Base-by-base conservation (phyloP, 768 basidiomycete species). In the Russula emetica region DNA sequence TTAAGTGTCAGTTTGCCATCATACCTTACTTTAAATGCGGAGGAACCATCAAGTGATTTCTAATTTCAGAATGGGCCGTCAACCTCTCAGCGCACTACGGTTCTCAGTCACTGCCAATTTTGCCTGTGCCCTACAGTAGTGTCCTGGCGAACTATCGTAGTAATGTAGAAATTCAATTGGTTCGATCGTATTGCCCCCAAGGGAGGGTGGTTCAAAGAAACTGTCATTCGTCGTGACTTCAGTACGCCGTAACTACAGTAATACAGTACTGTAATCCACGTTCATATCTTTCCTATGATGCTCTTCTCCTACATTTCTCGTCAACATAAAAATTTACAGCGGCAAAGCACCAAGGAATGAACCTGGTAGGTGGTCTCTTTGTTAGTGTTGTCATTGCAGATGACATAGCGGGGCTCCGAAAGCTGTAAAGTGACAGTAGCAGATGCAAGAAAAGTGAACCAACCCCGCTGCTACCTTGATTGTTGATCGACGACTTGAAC, bases 311-410 rank as follows among this genome's bases (percentile, higher is more conserved):
- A 59, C 16, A 26, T 34, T 36, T 22, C 32, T 16, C 14, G n/a
- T 40, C 36, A 20, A 30, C 36, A 40, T 26, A 11, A n/a, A 51
- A 5, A 20, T 7, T 2, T 1, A 24, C 22, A 9, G 50, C 32
- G 28, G n/a, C 16, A 38, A 51, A 30, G 36, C 22, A 38, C 22
- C 5, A 13, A 38, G 30, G 20, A 51, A 70, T 58, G 10, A 40
- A 76, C 79, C 71, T 72, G 73, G 59, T 80, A 78, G 28, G 78
- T 78, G 28, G 78, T 78, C 9, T 54, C 69, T 70, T 79, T 80
- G 6, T 75, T 73, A 5, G 36, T 36, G 36, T 36, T 36, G 13
- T 36, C 36, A 11, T 34, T 34, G 34, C 34, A 10, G 30, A 32
- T 34, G 36, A 36, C 13, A 36, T 36, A 36, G 34, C 34, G 1